Conservation (phyloP, 768 basidiomycete species). For the Cytidiella melzeri region DNA sequence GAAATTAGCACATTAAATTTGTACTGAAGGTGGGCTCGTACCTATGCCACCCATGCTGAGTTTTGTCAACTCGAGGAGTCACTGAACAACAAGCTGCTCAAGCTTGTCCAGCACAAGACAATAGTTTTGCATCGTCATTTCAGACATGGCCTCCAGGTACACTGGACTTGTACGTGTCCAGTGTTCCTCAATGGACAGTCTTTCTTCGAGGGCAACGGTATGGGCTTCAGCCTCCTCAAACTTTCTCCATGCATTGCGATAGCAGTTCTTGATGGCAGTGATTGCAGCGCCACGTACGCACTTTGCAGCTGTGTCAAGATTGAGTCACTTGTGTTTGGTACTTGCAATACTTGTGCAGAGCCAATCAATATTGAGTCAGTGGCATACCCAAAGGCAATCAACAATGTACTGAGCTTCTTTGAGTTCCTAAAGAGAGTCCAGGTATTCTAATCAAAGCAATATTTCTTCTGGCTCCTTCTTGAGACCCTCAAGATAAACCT, state of each 20-base stretch:
- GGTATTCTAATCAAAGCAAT: constrained; percentile 7
- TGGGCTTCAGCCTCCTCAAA: neutral
- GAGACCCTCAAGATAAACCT: too few relatives aligned
- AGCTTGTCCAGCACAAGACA: too few relatives aligned
- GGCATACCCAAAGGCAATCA: too few relatives aligned
- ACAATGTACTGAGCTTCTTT: neutral
- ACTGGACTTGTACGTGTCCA: neutral
- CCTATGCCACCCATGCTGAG: too few relatives aligned
- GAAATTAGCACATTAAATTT: neutral
- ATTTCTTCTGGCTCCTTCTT: too few relatives aligned
- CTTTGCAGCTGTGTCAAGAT: neutral
- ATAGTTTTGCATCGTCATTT: too few relatives aligned
- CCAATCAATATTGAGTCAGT: too few relatives aligned
- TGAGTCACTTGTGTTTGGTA: neutral
- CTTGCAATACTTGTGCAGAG: too few relatives aligned
- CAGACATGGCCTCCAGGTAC: too few relatives aligned
- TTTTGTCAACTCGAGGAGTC: constrained; percentile 23
- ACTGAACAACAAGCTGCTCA: constrained; percentile 19
- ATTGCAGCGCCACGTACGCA: too few relatives aligned
- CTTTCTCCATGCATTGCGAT: neutral
- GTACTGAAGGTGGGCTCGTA: neutral
- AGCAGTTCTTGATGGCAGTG: neutral
- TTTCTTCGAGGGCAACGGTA: too few relatives aligned
- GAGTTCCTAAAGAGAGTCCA: constrained; percentile 8
- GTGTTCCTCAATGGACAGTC: too few relatives aligned